Percentiles rank a stretch among this genome's conserved stretches.
phyloP scores from a whole-genome alignment of 306 rosid genomes.

The Castanea mollissima region DNA sequence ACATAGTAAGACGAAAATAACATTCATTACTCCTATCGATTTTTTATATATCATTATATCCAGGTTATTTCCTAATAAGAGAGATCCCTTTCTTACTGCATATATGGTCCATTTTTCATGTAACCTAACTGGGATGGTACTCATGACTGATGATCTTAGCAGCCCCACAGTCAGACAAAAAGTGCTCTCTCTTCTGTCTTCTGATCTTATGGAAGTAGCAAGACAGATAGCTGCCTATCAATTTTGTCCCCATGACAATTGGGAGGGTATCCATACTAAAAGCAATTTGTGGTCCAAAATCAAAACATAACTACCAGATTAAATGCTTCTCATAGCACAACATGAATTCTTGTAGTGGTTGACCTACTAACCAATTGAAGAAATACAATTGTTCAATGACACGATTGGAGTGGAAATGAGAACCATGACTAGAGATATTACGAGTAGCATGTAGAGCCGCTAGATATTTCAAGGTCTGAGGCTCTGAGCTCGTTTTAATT shows the following conservation, averaged over 20 bases:
- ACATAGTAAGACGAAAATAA: no score
- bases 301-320: background rate
- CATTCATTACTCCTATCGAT: no score
- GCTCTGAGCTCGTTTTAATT: no score
- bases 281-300: slow-evolving; percentile 29
- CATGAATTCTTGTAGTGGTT: background rate
- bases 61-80: no score
- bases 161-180: background rate
- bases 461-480: no score
- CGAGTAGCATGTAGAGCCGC: no score
- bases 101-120: background rate
- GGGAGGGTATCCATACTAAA: background rate
- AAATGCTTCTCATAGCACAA: background rate
- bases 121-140: background rate
- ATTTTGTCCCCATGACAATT: background rate
- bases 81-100: background rate
- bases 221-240: background rate
- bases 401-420: no score
- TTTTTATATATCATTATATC: no score
- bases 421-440: no score
- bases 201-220: background rate
- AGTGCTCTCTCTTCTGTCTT: background rate
- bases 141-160: background rate
- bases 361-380: background rate
- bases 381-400: background rate